Conservation (phyloP, 805 yeast species). For the Hanseniaspora jakobsenii region DNA sequence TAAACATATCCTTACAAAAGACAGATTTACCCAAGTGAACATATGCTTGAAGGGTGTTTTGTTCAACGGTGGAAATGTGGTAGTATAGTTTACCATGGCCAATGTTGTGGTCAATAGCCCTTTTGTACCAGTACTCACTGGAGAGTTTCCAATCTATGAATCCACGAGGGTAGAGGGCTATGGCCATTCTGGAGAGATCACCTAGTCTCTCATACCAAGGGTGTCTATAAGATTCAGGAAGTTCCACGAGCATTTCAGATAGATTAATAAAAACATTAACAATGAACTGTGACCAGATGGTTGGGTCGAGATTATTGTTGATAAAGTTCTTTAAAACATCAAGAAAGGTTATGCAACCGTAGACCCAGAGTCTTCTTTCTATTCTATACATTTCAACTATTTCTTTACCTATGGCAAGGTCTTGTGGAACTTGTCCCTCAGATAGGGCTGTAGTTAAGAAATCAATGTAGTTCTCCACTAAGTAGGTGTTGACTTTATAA, state of each 20-base stretch:
- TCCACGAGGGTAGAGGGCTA: constrained; percentile 66
- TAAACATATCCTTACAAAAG: constrained; percentile 69
- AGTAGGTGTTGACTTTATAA: constrained; percentile 52
- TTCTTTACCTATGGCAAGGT: constrained; percentile 44
- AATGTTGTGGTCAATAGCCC: constrained; percentile 59
- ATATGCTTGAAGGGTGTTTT: constrained; percentile 55
- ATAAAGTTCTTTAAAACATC: constrained; percentile 66
- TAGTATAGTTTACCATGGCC: constrained; percentile 81
- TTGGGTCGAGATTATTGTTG: constrained; percentile 63
- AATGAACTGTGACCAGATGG: constrained; percentile 63
- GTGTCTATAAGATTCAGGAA: constrained; percentile 27
- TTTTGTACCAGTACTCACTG: constrained; percentile 72
- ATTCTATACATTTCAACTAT: constrained; percentile 67
- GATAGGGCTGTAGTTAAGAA: constrained; percentile 58
- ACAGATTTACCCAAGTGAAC: constrained; percentile 71
- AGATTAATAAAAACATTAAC: constrained; percentile 53
- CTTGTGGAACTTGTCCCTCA: constrained; percentile 48
- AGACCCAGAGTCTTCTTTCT: constrained; percentile 73
- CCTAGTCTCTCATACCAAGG: constrained; percentile 77
- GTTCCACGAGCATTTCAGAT: constrained; percentile 32
- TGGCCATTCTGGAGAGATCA: constrained; percentile 77
- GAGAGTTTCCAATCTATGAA: constrained; percentile 77
- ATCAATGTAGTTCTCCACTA: constrained; percentile 61
- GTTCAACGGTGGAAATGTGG: constrained; percentile 79
- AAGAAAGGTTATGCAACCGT: constrained; percentile 68